Evolutionary conservation across 306 rosid species (phyloP).

Genomic region (Crataegus laevigata): DNA sequence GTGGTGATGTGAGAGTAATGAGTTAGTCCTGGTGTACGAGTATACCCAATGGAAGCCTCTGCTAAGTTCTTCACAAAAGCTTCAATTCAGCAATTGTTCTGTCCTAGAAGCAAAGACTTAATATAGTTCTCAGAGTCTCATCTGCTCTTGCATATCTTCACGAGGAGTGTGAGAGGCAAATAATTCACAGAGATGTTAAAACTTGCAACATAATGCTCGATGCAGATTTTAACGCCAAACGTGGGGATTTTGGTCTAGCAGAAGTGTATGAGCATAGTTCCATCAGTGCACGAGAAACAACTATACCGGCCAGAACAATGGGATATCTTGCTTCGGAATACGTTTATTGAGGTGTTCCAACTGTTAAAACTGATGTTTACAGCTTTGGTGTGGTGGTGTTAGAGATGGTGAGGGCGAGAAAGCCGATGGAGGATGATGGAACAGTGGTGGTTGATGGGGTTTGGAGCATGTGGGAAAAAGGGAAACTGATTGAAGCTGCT

Average conservation of each 20-base stretch:
- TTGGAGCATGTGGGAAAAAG: constrained; percentile 61
- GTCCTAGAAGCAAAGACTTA: constrained; percentile 61
- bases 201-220: constrained; percentile 83
- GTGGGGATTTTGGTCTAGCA: constrained; percentile 84
- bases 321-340: constrained; percentile 89
- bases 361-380: constrained; percentile 64
- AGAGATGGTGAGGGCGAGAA: constrained; percentile 64
- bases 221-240: constrained; percentile 69
- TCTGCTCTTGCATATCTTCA: constrained; percentile 28
- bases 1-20: constrained; percentile 77
- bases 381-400: constrained; percentile 73
- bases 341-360: constrained; percentile 66
- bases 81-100: constrained; percentile 33
- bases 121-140: constrained; percentile 56
- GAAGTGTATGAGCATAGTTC: constrained; percentile 62
- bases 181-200: constrained; percentile 83
- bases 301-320: constrained; percentile 77
- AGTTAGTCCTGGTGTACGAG: constrained; percentile 68
- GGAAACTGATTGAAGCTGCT: constrained; percentile 50
- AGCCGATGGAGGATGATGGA: constrained; percentile 59
- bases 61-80: constrained; percentile 46
- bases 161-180: constrained; percentile 82
- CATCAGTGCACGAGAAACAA: constrained; percentile 45
- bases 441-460: constrained; percentile 42
- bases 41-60: constrained; percentile 70